Evolutionary conservation across 2,329 filamentous ascomycete species (phyloP).

Genomic region (Endoconidiophora polonica): DNA sequence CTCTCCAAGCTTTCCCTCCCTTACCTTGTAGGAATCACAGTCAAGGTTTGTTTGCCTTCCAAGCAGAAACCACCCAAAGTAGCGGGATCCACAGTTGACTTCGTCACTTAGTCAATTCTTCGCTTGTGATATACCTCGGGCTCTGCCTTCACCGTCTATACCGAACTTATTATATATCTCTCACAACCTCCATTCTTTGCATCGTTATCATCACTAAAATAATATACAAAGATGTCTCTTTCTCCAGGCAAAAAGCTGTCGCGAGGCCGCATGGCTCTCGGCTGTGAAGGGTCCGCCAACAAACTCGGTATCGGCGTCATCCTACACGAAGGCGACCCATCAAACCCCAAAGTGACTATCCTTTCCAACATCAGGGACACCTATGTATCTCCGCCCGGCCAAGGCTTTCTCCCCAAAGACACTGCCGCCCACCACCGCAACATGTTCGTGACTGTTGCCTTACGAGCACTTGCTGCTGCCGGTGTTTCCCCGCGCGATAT

Average conservation of each 20-base stretch:
- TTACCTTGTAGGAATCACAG: too few relatives aligned
- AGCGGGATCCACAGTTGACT: conserved; percentile 9
- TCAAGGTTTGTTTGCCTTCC: too few relatives aligned
- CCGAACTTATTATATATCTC: too few relatives aligned
- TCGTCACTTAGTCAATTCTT: conserved; percentile 10
- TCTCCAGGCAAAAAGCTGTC: conserved; percentile 10
- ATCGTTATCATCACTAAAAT: too few relatives aligned
- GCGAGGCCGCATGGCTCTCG: conserved; percentile 34
- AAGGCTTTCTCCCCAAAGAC: conserved; percentile 92
- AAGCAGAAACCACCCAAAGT: not conserved
- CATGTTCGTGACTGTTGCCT: conserved; percentile 71
- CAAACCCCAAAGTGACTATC: conserved; percentile 39
- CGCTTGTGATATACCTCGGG: too few relatives aligned
- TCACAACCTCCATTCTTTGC: too few relatives aligned
- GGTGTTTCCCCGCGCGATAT: conserved; percentile 46
- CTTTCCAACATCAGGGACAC: conserved; percentile 92
- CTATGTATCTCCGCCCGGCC: conserved; percentile 77
- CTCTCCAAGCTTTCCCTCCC: too few relatives aligned
- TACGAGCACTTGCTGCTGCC: conserved; percentile 58
- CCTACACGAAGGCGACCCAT: conserved; percentile 44
- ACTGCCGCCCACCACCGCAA: conserved; percentile 81
- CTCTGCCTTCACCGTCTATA: too few relatives aligned
- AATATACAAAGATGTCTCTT: too few relatives aligned
- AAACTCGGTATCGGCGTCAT: conserved; percentile 93
- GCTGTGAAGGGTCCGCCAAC: conserved; percentile 84